These are phyloP conservation scores for Pseudomonodictys pantanalensis DNA, from an alignment of 495 filamentous ascomycete species.

Conservation along the genomic window DNA sequence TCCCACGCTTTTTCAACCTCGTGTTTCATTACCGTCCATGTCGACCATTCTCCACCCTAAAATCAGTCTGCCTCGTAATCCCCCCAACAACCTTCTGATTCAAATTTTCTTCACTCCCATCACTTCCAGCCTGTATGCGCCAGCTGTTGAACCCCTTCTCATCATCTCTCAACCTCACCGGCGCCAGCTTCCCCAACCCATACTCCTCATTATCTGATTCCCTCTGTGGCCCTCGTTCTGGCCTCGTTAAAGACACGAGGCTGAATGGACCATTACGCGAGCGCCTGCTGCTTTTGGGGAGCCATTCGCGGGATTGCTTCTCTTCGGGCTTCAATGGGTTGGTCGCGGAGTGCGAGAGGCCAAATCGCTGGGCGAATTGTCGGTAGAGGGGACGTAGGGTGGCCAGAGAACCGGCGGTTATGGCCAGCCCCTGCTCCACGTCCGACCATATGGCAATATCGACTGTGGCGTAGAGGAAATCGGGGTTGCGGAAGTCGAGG, in stretches of 20 bases:
- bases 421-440: constrained; percentile 19
- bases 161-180: constrained; percentile 9
- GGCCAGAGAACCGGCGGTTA: constrained; percentile 17
- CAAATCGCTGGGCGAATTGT: not conserved
- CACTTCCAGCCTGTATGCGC: constrained; percentile 9
- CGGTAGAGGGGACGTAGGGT: constrained; percentile 23
- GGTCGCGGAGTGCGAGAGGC: not conserved
- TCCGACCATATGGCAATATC: constrained; percentile 25
- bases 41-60: not conserved
- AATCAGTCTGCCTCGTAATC: constrained; percentile 19
- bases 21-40: too few species aligned
- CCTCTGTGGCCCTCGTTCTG: not conserved
- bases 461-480: constrained; percentile 24
- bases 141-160: constrained; percentile 9
- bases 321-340: not conserved
- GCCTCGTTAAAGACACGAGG: not conserved
- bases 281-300: not conserved
- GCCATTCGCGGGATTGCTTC: not conserved
- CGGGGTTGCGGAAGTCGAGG: constrained; percentile 1
- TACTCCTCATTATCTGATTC: constrained; percentile 7
- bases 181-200: not conserved
- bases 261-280: constrained; percentile 9
- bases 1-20: too few species aligned
- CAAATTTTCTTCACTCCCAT: constrained; percentile 18
- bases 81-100: constrained; percentile 4